Percentiles rank a stretch among this genome's conserved stretches.
These are phyloP conservation scores for Neopestalotiopsis sp. DNA, from an alignment of 2,329 filamentous ascomycete genomes.

Conservation along the genomic window DNA sequence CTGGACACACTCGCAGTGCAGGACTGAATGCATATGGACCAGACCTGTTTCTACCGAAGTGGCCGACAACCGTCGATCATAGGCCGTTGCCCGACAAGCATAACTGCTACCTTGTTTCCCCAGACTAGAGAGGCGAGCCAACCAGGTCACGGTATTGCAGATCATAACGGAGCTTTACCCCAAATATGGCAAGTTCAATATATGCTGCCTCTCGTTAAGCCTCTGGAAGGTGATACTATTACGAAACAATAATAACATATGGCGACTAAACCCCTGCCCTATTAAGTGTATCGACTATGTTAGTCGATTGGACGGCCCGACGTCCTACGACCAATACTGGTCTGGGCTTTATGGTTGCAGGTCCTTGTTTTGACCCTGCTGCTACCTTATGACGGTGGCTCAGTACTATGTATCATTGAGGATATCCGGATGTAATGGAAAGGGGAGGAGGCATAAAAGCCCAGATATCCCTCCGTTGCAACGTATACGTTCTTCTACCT, in stretches of 20 bases:
- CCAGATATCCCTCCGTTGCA: not conserved
- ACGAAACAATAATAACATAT: conserved; percentile 12
- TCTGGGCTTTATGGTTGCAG: not conserved
- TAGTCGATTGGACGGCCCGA: conserved; percentile 16
- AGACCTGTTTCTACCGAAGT: not conserved
- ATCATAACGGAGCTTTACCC: conserved; percentile 11
- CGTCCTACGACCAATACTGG: not conserved
- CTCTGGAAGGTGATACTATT: conserved; percentile 15
- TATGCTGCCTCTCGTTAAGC: conserved; percentile 6
- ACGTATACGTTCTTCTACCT: not conserved
- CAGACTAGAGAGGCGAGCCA: conserved; percentile 12
- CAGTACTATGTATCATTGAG: not conserved
- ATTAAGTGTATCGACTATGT: not conserved
- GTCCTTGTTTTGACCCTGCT: not conserved
- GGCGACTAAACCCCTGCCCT: conserved; percentile 13
- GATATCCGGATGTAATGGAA: not conserved
- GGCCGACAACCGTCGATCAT: conserved; percentile 14
- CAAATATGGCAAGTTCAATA: conserved; percentile 19
- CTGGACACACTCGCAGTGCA: not conserved
- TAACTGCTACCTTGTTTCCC: conserved; percentile 10
- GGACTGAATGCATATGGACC: not conserved
- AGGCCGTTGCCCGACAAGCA: conserved; percentile 7
- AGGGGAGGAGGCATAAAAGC: conserved; percentile 9
- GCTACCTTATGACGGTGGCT: not conserved
- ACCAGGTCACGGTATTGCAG: not conserved